Evolutionary conservation across 805 yeast genomes (phyloP).

Genomic region (Candida dajiaensis): DNA sequence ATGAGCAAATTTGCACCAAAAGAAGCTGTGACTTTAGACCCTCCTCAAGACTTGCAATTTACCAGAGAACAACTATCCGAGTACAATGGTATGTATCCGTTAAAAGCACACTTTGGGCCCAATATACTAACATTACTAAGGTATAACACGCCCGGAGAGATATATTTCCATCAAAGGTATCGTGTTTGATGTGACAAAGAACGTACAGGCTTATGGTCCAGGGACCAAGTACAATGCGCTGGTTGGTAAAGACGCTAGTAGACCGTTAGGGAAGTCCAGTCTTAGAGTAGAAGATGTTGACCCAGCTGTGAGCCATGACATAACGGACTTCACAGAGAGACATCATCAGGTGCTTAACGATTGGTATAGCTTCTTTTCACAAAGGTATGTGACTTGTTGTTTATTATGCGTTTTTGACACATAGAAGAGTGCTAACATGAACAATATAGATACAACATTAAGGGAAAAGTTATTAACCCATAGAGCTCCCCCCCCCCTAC

Average conservation of each 20-base stretch:
- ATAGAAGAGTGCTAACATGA: slow-evolving; percentile 3
- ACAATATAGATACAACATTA: slow-evolving; percentile 7
- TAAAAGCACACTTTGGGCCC: neutral
- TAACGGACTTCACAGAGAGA: slow-evolving; percentile 47
- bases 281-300: slow-evolving; percentile 48
- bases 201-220: slow-evolving; percentile 65
- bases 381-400: slow-evolving; percentile 31
- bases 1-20: slow-evolving; percentile 45
- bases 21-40: slow-evolving; percentile 42
- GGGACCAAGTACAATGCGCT: slow-evolving; percentile 67
- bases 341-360: slow-evolving; percentile 61
- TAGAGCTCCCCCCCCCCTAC: neutral
- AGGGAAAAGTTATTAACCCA: slow-evolving; percentile 3
- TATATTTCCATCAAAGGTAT: slow-evolving; percentile 74
- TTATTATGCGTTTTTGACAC: neutral
- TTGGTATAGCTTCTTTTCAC: slow-evolving; percentile 63
- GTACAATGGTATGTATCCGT: slow-evolving; percentile 36
- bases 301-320: slow-evolving; percentile 38
- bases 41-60: slow-evolving; percentile 42
- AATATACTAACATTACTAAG: neutral
- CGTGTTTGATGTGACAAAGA: slow-evolving; percentile 72
- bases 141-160: slow-evolving; percentile 40
- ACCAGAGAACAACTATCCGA: slow-evolving; percentile 36
- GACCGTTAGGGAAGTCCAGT: slow-evolving; percentile 69
- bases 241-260: slow-evolving; percentile 72